Conservation (phyloP, 2,329 filamentous ascomycete species). For the Tolypocladium ovalisporum region DNA sequence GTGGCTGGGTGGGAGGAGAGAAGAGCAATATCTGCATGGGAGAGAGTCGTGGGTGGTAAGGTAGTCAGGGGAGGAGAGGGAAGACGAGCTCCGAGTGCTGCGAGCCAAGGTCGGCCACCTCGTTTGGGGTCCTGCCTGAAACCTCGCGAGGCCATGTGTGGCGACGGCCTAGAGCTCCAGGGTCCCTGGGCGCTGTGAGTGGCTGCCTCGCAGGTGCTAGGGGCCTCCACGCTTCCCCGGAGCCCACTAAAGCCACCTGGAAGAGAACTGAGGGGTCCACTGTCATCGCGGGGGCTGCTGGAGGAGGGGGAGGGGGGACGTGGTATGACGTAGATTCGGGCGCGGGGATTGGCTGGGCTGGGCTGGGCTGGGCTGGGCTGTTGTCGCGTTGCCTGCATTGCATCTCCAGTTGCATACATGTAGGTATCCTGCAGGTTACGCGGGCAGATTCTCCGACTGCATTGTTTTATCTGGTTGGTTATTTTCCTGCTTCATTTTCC, state of each 20-base stretch:
- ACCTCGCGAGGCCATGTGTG: neutral
- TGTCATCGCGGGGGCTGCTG: neutral
- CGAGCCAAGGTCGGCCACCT: neutral
- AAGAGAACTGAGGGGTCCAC: neutral
- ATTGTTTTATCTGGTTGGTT: too few species aligned
- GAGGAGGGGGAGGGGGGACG: neutral
- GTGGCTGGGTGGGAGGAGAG: neutral
- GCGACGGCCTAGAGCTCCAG: neutral
- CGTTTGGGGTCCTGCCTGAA: neutral
- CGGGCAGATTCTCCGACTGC: too few species aligned
- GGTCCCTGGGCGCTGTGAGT: neutral
- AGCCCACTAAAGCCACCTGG: neutral
- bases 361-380: too few species aligned
- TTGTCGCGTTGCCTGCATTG: neutral
- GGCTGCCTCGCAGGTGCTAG: neutral
- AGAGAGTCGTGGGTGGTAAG: neutral
- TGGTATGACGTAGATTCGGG: neutral
- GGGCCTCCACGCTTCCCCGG: neutral
- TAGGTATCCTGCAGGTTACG: too few species aligned
- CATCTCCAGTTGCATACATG: too few species aligned
- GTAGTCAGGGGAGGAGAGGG: too few species aligned
- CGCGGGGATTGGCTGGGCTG: neutral
- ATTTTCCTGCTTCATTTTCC: too few species aligned
- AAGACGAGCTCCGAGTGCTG: neutral
- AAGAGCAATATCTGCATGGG: neutral